Percentiles rank a stretch among this genome's conserved stretches.
These are phyloP conservation scores for Candida montana DNA, from an alignment of 805 yeast species.

Conservation along the genomic window DNA sequence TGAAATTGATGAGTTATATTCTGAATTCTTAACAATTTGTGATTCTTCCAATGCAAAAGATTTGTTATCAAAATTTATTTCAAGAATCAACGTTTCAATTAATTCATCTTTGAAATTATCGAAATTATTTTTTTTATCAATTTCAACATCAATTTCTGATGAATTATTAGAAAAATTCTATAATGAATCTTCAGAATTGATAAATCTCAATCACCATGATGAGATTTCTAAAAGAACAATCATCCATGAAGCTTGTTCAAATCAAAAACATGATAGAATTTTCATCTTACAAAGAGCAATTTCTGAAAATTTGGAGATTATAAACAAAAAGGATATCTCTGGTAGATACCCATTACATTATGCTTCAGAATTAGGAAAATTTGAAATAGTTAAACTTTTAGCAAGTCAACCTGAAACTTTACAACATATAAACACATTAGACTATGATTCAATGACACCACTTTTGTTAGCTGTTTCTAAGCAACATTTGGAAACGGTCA, in stretches of 20 bases:
- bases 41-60: slow-evolving; percentile 31
- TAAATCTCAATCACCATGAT: slow-evolving; percentile 61
- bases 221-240: slow-evolving; percentile 71
- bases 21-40: slow-evolving; percentile 58
- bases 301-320: slow-evolving; percentile 17
- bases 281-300: slow-evolving; percentile 22
- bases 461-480: slow-evolving; percentile 71
- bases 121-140: slow-evolving; percentile 65
- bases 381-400: slow-evolving; percentile 36
- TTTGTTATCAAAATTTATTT: slow-evolving; percentile 40
- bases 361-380: slow-evolving; percentile 59
- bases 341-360: slow-evolving; percentile 86
- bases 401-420: slow-evolving; percentile 25
- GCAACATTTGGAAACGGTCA: slow-evolving; percentile 51
- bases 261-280: slow-evolving; percentile 15
- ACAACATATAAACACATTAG: slow-evolving; percentile 38
- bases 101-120: slow-evolving; percentile 48
- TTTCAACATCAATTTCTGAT: slow-evolving; percentile 58
- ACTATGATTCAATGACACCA: slow-evolving; percentile 78
- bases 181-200: slow-evolving; percentile 33
- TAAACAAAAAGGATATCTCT: slow-evolving; percentile 50
- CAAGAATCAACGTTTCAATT: slow-evolving; percentile 35
- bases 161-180: slow-evolving; percentile 43
- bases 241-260: slow-evolving; percentile 58
- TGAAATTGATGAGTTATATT: slow-evolving; percentile 64